Evolutionary conservation across 495 filamentous ascomycete species (phyloP).

Genomic region (Penicillium crystallinum): DNA sequence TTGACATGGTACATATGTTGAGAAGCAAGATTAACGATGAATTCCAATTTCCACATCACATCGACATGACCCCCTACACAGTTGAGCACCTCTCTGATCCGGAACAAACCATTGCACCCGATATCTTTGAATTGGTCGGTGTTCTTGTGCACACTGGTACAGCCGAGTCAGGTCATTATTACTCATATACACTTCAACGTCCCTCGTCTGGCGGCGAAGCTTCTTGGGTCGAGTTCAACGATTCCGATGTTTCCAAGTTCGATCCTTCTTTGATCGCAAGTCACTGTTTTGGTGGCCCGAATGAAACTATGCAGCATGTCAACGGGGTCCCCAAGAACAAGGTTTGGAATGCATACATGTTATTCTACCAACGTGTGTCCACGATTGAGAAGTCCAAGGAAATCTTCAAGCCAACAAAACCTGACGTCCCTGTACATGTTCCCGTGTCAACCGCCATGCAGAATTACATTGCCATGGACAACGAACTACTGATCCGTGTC

Average conservation of each 20-base stretch:
- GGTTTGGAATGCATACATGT: constrained; percentile 88
- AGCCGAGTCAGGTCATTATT: constrained; percentile 95
- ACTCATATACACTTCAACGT: constrained; percentile 85
- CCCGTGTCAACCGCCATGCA: constrained; percentile 51
- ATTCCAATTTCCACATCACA: constrained; percentile 77
- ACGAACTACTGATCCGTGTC: constrained; percentile 64
- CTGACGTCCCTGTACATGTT: constrained; percentile 49
- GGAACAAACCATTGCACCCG: constrained; percentile 45
- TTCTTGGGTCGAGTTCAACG: constrained; percentile 90
- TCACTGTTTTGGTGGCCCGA: constrained; percentile 74
- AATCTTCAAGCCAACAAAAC: constrained; percentile 24
- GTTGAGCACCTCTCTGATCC: constrained; percentile 75
- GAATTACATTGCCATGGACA: constrained; percentile 63
- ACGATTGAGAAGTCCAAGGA: constrained; percentile 44
- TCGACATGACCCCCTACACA: constrained; percentile 91
- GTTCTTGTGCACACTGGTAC: constrained; percentile 89
- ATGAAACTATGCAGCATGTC: constrained; percentile 41
- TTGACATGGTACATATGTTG: constrained; percentile 76
- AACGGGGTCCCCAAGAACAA: constrained; percentile 53
- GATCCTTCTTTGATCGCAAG: constrained; percentile 66
- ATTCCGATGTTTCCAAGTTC: constrained; percentile 71
- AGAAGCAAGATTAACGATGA: constrained; percentile 94
- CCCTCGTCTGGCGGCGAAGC: constrained; percentile 48
- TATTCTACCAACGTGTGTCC: constrained; percentile 87
- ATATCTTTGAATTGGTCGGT: constrained; percentile 88